These are phyloP conservation scores for Anastatica hierochuntica DNA, from an alignment of 345 rosid species.

Conservation along the genomic window DNA sequence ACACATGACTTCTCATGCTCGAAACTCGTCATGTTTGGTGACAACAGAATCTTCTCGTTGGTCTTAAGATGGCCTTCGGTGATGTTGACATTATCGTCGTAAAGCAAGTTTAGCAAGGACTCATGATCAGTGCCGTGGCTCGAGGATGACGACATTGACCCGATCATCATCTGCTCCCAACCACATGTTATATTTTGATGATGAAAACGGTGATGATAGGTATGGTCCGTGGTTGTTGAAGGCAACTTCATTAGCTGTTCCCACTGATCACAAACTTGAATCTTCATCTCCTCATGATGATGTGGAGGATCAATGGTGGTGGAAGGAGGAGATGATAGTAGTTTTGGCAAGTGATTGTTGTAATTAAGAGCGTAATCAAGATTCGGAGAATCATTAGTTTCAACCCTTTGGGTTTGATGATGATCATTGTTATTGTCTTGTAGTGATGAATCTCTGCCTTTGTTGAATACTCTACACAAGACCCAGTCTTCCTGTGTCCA, in stretches of 20 bases:
- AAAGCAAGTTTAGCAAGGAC: slow-evolving; percentile 22
- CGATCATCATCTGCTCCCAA: slow-evolving; percentile 25
- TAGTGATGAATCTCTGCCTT: slow-evolving; percentile 35
- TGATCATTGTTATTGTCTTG: slow-evolving; percentile 11
- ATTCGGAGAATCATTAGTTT: slow-evolving; percentile 6
- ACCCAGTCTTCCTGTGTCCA: slow-evolving; percentile 96
- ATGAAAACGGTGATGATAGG: too few relatives aligned
- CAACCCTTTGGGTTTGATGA: slow-evolving; percentile 13
- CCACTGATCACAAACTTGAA: slow-evolving; percentile 27
- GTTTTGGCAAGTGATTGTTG: slow-evolving; percentile 10
- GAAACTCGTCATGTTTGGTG: too few relatives aligned
- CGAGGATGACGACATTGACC: slow-evolving; percentile 17
- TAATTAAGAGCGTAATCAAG: slow-evolving; percentile 14
- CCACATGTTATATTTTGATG: slow-evolving; percentile 21
- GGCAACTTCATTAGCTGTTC: slow-evolving; percentile 17
- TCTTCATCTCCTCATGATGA: too few relatives aligned
- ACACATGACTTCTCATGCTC: slow-evolving; percentile 20
- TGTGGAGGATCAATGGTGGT: slow-evolving; percentile 11
- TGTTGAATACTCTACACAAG: slow-evolving; percentile 78
- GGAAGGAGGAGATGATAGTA: slow-evolving; percentile 15
- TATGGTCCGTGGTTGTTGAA: slow-evolving; percentile 19
- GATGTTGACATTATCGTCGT: slow-evolving; percentile 10
- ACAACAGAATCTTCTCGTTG: slow-evolving; percentile 22
- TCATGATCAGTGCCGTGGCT: slow-evolving; percentile 25
- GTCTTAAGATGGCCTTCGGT: neutral